Percentiles rank a stretch among this genome's conserved stretches.
Evolutionary conservation across 768 basidiomycete species (phyloP).

Genomic region (Trichaptum fuscoviolaceum): DNA sequence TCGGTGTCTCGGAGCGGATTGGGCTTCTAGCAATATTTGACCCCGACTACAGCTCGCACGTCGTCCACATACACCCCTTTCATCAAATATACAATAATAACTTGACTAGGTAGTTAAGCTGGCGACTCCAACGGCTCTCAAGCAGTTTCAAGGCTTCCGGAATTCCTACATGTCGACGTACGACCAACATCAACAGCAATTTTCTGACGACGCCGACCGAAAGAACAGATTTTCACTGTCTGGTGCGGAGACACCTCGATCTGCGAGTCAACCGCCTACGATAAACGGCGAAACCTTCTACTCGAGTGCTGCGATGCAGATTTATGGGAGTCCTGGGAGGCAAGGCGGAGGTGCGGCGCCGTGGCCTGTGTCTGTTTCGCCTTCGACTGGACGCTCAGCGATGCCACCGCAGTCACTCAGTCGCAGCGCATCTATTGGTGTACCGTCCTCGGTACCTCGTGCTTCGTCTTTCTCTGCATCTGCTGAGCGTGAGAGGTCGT

Average conservation of each 20-base stretch:
- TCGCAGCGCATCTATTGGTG: slow-evolving; percentile 3
- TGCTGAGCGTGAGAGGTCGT: not conserved
- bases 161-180: not conserved
- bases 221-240: not conserved
- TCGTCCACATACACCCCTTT: not conserved
- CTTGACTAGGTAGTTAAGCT: not conserved
- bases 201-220: slow-evolving; percentile 2
- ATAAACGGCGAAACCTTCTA: slow-evolving; percentile 41
- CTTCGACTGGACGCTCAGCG: slow-evolving; percentile 1
- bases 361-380: not conserved
- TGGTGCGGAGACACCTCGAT: not conserved
- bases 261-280: slow-evolving; percentile 66
- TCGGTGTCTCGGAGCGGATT: not conserved
- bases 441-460: slow-evolving; percentile 6
- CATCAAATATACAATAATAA: not conserved
- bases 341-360: not conserved
- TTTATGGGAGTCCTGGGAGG: slow-evolving; percentile 3
- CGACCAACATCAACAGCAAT: slow-evolving; percentile 1
- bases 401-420: slow-evolving; percentile 2
- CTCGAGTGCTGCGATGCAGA: slow-evolving; percentile 15
- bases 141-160: slow-evolving; percentile 4
- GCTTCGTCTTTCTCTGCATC: not conserved
- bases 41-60: not conserved
- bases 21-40: not conserved
- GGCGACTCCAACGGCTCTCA: slow-evolving; percentile 1